A percentile compares a stretch with the other conserved stretches of the same genome.
phyloP scores from a whole-genome alignment of 495 filamentous ascomycete genomes.

The Penicilliopsis zonata region DNA sequence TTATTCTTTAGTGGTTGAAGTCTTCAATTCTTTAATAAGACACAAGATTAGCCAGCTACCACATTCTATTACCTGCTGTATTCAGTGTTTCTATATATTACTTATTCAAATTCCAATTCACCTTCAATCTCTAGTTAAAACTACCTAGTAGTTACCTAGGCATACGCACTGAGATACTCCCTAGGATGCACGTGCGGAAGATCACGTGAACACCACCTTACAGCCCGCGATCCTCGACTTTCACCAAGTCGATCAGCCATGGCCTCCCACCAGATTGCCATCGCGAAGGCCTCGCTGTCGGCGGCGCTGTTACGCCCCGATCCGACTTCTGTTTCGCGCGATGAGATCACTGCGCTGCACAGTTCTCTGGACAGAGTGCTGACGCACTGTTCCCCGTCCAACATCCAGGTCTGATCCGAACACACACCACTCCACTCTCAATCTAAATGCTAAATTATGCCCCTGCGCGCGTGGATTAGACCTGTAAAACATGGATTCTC shows the following conservation, averaged over 20 bases:
- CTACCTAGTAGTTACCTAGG: too few relatives aligned
- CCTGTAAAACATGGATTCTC: constrained; percentile 78
- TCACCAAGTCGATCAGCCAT: constrained; percentile 37
- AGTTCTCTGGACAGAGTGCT: constrained; percentile 51
- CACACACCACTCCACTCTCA: too few relatives aligned
- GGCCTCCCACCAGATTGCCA: constrained; percentile 64
- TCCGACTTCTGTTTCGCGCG: constrained; percentile 53
- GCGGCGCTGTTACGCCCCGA: constrained; percentile 67
- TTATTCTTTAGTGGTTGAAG: too few relatives aligned
- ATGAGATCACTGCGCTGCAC: constrained; percentile 65
- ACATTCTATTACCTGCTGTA: too few relatives aligned
- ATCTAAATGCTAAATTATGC: constrained; percentile 39
- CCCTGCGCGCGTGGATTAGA: constrained; percentile 48
- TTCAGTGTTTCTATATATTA: too few relatives aligned
- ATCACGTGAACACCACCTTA: too few relatives aligned
- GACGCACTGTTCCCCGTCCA: constrained; percentile 63
- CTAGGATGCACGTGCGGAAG: too few relatives aligned
- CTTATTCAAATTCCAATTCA: too few relatives aligned
- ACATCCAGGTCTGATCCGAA: constrained; percentile 91
- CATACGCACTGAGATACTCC: too few relatives aligned
- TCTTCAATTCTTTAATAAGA: too few relatives aligned
- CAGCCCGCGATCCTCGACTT: not conserved
- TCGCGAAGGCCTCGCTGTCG: constrained; percentile 71
- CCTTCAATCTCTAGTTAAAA: too few relatives aligned
- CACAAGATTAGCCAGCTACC: too few relatives aligned